These are phyloP conservation scores for Mortierella sp. DNA, from an alignment of 371 early-diverging fungal species.

Conservation along the genomic window DNA sequence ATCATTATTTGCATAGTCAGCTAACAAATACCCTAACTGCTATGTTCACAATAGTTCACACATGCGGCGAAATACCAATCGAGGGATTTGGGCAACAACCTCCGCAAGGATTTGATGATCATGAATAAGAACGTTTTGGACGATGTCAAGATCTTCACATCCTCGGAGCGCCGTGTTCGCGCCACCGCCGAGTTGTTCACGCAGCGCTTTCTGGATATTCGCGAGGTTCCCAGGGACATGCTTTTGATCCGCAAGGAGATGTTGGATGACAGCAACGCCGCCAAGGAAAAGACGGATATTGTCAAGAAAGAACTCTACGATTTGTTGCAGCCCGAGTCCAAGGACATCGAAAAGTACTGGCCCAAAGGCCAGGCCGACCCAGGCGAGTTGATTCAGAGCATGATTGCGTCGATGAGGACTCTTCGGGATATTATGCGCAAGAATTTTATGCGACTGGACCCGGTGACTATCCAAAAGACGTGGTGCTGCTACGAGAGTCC, in stretches of 20 bases:
- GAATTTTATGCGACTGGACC: slow-evolving; percentile 74
- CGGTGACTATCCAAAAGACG: slow-evolving; percentile 70
- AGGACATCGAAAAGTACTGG: slow-evolving; percentile 68
- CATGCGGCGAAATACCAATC: slow-evolving; percentile 95
- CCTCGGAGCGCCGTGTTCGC: slow-evolving; percentile 91
- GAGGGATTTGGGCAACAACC: slow-evolving; percentile 91
- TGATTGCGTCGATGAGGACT: slow-evolving; percentile 76
- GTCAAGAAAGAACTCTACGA: slow-evolving; percentile 82
- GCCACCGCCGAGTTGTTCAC: slow-evolving; percentile 91
- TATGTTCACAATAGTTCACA: slow-evolving; percentile 75
- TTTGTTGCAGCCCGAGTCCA: slow-evolving; percentile 60
- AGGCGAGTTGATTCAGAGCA: slow-evolving; percentile 73
- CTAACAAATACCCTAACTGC: not conserved
- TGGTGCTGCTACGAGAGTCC: slow-evolving; percentile 91
- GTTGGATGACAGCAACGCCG: slow-evolving; percentile 95
- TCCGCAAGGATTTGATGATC: slow-evolving; percentile 92
- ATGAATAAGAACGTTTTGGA: slow-evolving; percentile 88
- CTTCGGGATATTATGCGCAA: slow-evolving; percentile 84
- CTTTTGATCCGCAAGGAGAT: slow-evolving; percentile 88
- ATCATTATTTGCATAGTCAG: not conserved
- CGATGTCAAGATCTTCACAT: slow-evolving; percentile 90
- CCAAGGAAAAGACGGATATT: slow-evolving; percentile 92
- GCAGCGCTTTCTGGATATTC: slow-evolving; percentile 78
- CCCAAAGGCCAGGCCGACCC: slow-evolving; percentile 73
- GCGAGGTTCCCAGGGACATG: slow-evolving; percentile 69